Evolutionary conservation across 176 grass and related monocot species (phyloP).

Genomic region (Oryza glumipatula): DNA sequence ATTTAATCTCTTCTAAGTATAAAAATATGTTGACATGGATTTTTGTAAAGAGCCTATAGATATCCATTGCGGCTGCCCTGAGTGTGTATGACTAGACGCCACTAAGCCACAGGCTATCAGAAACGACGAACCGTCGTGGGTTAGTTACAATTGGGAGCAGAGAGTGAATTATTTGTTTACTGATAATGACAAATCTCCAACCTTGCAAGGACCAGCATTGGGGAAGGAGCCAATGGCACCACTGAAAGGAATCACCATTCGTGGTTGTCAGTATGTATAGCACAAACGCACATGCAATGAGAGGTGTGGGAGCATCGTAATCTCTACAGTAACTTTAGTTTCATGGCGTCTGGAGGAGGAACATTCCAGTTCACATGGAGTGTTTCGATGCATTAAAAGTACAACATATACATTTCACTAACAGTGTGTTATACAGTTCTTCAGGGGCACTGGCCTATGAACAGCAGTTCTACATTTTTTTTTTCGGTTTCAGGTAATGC

Average conservation of each 20-base stretch:
- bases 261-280: conserved; percentile 4
- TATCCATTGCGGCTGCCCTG: too few relatives aligned
- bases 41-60: too few relatives aligned
- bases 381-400: conserved; percentile 5
- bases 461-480: conserved; percentile 20
- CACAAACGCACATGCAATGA: conserved; percentile 15
- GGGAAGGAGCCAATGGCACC: background rate
- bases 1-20: too few relatives aligned
- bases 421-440: conserved; percentile 7
- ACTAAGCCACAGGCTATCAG: background rate
- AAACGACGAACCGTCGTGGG: conserved; percentile 23
- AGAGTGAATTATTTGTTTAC: conserved; percentile 4
- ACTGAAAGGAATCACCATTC: background rate
- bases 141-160: background rate
- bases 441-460: background rate
- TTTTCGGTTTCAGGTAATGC: conserved; percentile 4
- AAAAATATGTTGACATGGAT: too few relatives aligned
- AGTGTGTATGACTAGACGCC: background rate
- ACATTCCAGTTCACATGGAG: conserved; percentile 19
- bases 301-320: background rate
- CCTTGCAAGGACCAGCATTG: background rate
- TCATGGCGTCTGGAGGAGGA: background rate
- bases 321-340: background rate
- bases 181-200: conserved; percentile 33
- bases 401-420: conserved; percentile 10